Evolutionary conservation across 805 yeast genomes (phyloP).

Genomic region (Teunomyces panamensis): DNA sequence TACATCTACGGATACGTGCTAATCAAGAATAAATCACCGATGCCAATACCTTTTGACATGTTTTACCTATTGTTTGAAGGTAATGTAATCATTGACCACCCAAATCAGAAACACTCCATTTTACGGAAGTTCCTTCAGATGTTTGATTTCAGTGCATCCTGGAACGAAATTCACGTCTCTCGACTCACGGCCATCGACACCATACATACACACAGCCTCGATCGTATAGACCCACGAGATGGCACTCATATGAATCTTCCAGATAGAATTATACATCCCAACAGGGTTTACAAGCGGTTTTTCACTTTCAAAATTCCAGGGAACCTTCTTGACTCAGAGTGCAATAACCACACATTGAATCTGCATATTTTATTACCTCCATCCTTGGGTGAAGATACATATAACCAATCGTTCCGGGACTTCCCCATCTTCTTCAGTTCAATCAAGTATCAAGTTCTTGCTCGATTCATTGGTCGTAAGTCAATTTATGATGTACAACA

Average conservation of each 20-base stretch:
- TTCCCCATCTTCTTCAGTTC: slow-evolving; percentile 26
- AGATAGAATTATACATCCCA: slow-evolving; percentile 19
- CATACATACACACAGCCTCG: slow-evolving; percentile 13
- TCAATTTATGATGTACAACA: slow-evolving; percentile 20
- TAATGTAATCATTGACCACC: slow-evolving; percentile 12
- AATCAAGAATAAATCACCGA: slow-evolving; percentile 39
- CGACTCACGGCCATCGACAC: slow-evolving; percentile 24
- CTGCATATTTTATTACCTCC: slow-evolving; percentile 38
- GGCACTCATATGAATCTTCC: slow-evolving; percentile 19
- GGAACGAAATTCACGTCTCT: slow-evolving; percentile 36
- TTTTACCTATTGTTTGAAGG: slow-evolving; percentile 60
- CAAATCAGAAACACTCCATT: slow-evolving; percentile 15
- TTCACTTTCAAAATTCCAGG: slow-evolving; percentile 42
- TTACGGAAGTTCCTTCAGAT: slow-evolving; percentile 40
- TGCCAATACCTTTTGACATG: slow-evolving; percentile 57
- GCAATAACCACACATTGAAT: slow-evolving; percentile 28
- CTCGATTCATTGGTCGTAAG: slow-evolving; percentile 38
- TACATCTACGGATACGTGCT: slow-evolving; percentile 54
- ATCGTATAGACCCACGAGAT: slow-evolving; percentile 25
- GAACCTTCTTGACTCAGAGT: slow-evolving; percentile 36
- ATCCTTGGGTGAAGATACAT: slow-evolving; percentile 20
- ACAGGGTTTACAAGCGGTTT: slow-evolving; percentile 31
- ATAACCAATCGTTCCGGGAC: slow-evolving; percentile 23
- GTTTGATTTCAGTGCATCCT: slow-evolving; percentile 53
- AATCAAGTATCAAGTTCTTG: slow-evolving; percentile 31